Percentiles rank a stretch among this genome's conserved stretches.
Evolutionary conservation across 2,329 filamentous ascomycete species (phyloP).

Genomic region (Cytospora paraplurivora): DNA sequence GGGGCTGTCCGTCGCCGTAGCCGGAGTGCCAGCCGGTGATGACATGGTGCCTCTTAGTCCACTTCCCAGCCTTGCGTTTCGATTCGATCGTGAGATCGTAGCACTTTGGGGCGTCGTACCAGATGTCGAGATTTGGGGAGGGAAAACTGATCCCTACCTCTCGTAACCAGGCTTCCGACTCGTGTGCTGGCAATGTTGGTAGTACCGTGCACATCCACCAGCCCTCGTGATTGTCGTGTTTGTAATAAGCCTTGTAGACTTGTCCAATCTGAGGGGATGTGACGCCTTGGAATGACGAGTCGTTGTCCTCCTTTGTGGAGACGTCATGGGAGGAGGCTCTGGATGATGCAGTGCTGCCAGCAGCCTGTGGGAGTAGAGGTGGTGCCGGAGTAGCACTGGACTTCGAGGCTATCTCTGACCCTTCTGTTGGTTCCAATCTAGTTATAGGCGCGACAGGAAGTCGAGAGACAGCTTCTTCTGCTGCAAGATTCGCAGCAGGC

Average conservation of each 20-base stretch:
- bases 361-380: not conserved
- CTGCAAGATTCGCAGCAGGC: not conserved
- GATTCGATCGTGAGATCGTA: not conserved
- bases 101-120: conserved; percentile 6
- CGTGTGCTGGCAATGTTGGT: conserved; percentile 6
- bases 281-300: not conserved
- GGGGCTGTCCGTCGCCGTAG: not conserved
- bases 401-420: not conserved
- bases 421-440: not conserved
- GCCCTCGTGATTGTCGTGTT: not conserved
- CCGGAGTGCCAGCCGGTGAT: conserved; percentile 9
- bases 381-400: not conserved
- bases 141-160: conserved; percentile 15
- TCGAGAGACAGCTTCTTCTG: not conserved
- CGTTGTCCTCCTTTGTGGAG: not conserved
- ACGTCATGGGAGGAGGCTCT: no score
- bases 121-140: conserved; percentile 3
- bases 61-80: not conserved
- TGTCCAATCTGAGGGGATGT: conserved; percentile 4
- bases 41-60: not conserved
- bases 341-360: not conserved
- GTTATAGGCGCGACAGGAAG: no score
- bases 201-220: conserved; percentile 20
- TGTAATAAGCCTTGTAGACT: conserved; percentile 25
- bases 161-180: conserved; percentile 5